Evolutionary conservation across 345 rosid species (phyloP), one percentile per base, ranked within the genome.

Genomic region (Laguncularia racemosa): DNA sequence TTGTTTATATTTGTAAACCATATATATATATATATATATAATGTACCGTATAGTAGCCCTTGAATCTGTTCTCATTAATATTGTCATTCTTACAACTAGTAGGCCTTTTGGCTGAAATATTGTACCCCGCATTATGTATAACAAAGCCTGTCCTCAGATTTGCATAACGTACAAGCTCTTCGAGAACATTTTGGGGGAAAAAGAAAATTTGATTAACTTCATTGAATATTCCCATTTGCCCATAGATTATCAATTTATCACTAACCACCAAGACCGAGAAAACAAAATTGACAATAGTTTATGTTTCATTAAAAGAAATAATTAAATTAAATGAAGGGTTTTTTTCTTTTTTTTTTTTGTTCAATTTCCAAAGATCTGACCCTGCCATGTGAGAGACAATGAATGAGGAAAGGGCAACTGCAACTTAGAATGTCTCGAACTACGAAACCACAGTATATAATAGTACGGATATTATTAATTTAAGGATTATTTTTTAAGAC

Each of bases 381-480:
- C 51, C 44, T 47, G 62, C 51, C 62, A 58, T 16, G 62, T 48
- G 62, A 48, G 28, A 14, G 20, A 28, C 38, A 12, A 28, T 18
- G 53, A 5, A 26, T 33, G 4, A 40, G 44, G 16, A 23, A 16
- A 18, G 43, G 38, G 51, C 51, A 46, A 52, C 18, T 58, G 47
- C 52, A 46, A 46, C 19, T 58, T 48, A 26, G 62, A 58, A 58
- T 58, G 62, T 58, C 62, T 48, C 62, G 53, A 58, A 58, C 52
- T 58, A 43, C 53, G 51, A 23, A 47, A 47, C 50, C 61, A 4
- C 17, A 21, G 38, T 12, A 18, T 50, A 46, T 28, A 16, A 4
- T 19, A 38, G 46, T 38, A 38, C 46, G 21, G 58, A 11, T 12
- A 13, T 1, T 16, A 38, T 48, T 46, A n/a, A 58, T 46, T n/a